phyloP scores from a whole-genome alignment of 148 eudicot species.

The Agrostemma githago region DNA sequence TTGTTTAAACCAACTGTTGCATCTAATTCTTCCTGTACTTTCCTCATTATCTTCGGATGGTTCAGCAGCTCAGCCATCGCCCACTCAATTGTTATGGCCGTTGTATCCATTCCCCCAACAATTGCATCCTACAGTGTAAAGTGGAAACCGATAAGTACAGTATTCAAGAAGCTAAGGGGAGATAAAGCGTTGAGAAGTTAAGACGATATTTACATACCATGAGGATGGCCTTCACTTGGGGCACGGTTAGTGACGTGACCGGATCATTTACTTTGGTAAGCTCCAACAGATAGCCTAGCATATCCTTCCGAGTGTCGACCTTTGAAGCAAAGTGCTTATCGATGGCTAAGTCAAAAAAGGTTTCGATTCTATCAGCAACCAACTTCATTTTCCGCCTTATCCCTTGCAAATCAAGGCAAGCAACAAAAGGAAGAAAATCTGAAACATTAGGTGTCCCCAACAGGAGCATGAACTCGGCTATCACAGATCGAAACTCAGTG shows the following conservation, averaged over 20 bases:
- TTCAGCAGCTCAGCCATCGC: slow-evolving; percentile 17
- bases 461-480: slow-evolving; percentile 4
- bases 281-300: slow-evolving; percentile 35
- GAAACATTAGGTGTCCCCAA: slow-evolving; percentile 39
- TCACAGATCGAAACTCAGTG: slow-evolving; percentile 20
- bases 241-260: slow-evolving; percentile 17
- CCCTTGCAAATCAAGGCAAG: slow-evolving; percentile 30
- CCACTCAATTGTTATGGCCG: slow-evolving; percentile 32
- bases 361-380: slow-evolving; percentile 5
- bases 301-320: slow-evolving; percentile 16
- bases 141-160: too few species aligned
- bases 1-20: slow-evolving; percentile 24
- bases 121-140: slow-evolving; percentile 29
- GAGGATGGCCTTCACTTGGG: slow-evolving; percentile 37
- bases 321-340: neutral
- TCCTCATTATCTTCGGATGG: slow-evolving; percentile 19
- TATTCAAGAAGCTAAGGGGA: too few species aligned
- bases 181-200: too few species aligned
- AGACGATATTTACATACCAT: slow-evolving; percentile 21
- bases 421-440: slow-evolving; percentile 40
- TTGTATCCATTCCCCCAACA: slow-evolving; percentile 33
- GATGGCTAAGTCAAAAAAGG: slow-evolving; percentile 13
- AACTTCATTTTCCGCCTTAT: slow-evolving; percentile 23
- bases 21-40: slow-evolving; percentile 32
- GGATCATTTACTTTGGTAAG: slow-evolving; percentile 21